These are phyloP conservation scores for Austropuccinia psidii DNA, from an alignment of 1,284 basidiomycete genomes.

Conservation along the genomic window DNA sequence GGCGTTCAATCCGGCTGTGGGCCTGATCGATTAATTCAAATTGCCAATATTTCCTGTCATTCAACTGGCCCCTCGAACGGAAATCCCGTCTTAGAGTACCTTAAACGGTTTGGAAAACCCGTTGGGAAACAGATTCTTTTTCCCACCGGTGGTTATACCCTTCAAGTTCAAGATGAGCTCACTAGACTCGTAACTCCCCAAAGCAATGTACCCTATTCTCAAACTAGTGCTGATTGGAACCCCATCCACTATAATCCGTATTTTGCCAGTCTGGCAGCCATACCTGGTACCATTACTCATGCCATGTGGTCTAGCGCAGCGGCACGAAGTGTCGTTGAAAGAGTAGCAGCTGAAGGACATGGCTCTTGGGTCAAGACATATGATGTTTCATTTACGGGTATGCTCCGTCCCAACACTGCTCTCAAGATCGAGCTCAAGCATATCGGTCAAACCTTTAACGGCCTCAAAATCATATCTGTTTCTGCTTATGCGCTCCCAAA, in stretches of 20 bases:
- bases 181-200: constrained; percentile 51
- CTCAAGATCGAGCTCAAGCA: constrained; percentile 82
- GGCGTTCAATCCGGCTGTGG: constrained; percentile 9
- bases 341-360: constrained; percentile 81
- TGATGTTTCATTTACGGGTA: constrained; percentile 86
- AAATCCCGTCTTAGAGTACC: constrained; percentile 86
- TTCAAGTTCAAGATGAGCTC: constrained; percentile 54
- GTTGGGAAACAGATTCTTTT: constrained; percentile 71
- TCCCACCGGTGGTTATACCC: constrained; percentile 73
- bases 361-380: constrained; percentile 86
- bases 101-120: constrained; percentile 76
- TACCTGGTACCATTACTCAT: constrained; percentile 95
- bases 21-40: constrained; percentile 62
- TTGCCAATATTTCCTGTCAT: constrained; percentile 76
- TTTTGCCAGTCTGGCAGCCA: constrained; percentile 85
- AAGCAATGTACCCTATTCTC: constrained; percentile 89
- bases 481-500: constrained; percentile 76
- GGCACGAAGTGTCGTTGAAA: constrained; percentile 86
- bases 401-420: constrained; percentile 91
- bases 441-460: constrained; percentile 72
- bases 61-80: constrained; percentile 72
- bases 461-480: constrained; percentile 84
- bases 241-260: constrained; percentile 99
- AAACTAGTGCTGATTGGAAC: constrained; percentile 92
- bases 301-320: constrained; percentile 96